Evolutionary conservation across 1,284 basidiomycete genomes (phyloP).

Genomic region (Megacollybia platyphylla): DNA sequence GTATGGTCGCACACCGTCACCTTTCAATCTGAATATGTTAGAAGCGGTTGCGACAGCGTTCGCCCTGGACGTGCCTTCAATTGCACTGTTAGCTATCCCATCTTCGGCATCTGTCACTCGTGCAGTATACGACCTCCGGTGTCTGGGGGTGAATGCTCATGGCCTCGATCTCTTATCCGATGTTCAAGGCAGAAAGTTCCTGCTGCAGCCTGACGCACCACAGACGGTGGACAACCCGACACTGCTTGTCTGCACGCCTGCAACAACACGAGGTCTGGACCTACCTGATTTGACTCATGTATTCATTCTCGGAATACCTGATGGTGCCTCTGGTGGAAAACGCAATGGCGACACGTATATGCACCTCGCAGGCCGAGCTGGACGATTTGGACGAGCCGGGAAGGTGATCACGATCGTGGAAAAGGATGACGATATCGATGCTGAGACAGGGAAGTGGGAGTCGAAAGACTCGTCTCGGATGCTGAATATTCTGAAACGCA

Average conservation of each 20-base stretch:
- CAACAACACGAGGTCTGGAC: constrained; percentile 61
- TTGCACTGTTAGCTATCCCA: constrained; percentile 56
- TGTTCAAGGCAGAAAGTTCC: constrained; percentile 27
- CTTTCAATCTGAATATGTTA: constrained; percentile 38
- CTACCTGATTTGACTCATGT: constrained; percentile 60
- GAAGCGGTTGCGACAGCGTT: constrained; percentile 61
- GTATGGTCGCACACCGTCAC: constrained; percentile 29
- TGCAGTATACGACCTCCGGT: constrained; percentile 48
- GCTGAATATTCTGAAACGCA: constrained; percentile 28
- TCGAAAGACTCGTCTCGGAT: constrained; percentile 30
- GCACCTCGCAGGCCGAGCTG: constrained; percentile 65
- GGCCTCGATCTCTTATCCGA: constrained; percentile 37
- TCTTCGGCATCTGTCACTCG: constrained; percentile 44
- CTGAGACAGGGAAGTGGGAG: constrained; percentile 10
- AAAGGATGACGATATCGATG: constrained; percentile 15
- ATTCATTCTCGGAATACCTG: constrained; percentile 51
- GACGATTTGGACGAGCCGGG: constrained; percentile 52
- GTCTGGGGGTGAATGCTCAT: constrained; percentile 56
- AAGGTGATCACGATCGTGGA: constrained; percentile 51
- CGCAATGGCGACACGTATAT: constrained; percentile 44
- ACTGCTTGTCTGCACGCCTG: constrained; percentile 54
- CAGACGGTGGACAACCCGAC: constrained; percentile 34
- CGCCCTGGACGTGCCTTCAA: constrained; percentile 56
- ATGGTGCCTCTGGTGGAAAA: constrained; percentile 17
- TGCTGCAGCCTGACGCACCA: constrained; percentile 20